A percentile compares a stretch with the other conserved stretches of the same genome.
phyloP scores from a whole-genome alignment of 2,329 filamentous ascomycete species.

The Exutisphaerella laricina region DNA sequence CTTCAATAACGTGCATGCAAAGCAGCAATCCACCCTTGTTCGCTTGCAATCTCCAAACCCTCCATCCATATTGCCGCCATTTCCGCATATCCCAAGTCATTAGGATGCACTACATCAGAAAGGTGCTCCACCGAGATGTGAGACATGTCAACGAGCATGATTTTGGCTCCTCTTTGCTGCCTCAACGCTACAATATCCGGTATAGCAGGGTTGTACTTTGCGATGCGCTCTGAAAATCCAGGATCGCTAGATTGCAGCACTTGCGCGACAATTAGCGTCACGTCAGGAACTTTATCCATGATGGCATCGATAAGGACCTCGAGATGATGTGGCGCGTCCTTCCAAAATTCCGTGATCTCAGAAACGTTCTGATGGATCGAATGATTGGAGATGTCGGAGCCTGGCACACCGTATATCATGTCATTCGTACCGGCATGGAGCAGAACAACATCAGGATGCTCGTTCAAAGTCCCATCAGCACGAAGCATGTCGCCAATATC shows the following conservation, averaged over 20 bases:
- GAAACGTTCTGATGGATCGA: too few relatives aligned
- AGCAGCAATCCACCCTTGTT: too few relatives aligned
- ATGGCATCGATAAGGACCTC: background rate
- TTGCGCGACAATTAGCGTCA: background rate
- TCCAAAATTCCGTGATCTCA: background rate
- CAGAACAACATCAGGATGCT: constrained; percentile 14
- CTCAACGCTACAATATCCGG: background rate
- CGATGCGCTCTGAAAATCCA: background rate
- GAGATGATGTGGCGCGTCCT: background rate
- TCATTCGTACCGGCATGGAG: constrained; percentile 18
- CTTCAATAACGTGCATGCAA: too few relatives aligned
- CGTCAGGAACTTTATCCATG: background rate
- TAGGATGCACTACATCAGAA: constrained; percentile 1
- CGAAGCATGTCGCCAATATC: background rate
- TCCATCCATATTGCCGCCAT: background rate
- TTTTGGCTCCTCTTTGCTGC: background rate
- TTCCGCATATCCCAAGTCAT: background rate
- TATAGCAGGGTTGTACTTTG: background rate
- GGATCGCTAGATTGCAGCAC: background rate
- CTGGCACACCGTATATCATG: background rate
- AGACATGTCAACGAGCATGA: background rate
- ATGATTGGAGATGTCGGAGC: too few relatives aligned
- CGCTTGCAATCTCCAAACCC: background rate
- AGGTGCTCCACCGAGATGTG: background rate
- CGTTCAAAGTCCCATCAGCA: background rate